Conservation (phyloP, 140 eudicot genomes). For the Cichorium intybus region DNA sequence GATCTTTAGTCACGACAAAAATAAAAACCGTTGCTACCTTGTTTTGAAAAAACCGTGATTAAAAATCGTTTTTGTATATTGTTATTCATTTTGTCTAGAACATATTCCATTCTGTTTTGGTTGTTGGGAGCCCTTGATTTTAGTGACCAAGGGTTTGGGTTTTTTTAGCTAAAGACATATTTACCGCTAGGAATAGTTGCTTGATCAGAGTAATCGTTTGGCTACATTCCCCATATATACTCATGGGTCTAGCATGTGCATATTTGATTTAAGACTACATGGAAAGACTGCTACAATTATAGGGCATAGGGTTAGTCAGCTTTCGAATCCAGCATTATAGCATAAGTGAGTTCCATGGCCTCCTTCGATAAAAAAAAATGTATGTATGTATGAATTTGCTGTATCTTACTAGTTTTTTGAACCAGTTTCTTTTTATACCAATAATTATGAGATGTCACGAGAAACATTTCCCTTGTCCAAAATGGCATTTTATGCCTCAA, state of each 20-base stretch:
- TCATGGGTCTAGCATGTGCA: background rate
- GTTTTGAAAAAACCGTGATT: too few relatives aligned
- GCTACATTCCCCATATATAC: background rate
- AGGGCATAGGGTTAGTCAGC: slow-evolving; percentile 1
- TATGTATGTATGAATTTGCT: slow-evolving; percentile 12
- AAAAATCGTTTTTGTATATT: too few relatives aligned
- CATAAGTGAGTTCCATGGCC: slow-evolving; percentile 1
- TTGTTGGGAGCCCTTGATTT: background rate
- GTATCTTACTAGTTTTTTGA: slow-evolving; percentile 31
- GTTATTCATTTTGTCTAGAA: too few relatives aligned
- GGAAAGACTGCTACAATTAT: background rate
- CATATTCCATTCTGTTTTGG: background rate
- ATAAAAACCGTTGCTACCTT: too few relatives aligned
- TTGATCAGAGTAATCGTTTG: background rate
- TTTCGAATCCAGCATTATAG: background rate
- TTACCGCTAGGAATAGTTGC: background rate
- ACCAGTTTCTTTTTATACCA: slow-evolving; percentile 21
- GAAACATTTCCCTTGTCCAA: slow-evolving; percentile 33
- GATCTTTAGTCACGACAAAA: too few relatives aligned
- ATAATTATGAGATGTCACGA: slow-evolving; percentile 43
- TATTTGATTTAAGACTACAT: background rate
- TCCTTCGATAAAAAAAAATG: slow-evolving; percentile 2
- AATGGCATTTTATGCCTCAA: slow-evolving; percentile 30
- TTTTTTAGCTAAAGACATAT: background rate
- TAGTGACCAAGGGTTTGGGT: background rate